These are phyloP conservation scores for Saccharomyces mikatae DNA, from an alignment of 805 yeast genomes.

Conservation along the genomic window DNA sequence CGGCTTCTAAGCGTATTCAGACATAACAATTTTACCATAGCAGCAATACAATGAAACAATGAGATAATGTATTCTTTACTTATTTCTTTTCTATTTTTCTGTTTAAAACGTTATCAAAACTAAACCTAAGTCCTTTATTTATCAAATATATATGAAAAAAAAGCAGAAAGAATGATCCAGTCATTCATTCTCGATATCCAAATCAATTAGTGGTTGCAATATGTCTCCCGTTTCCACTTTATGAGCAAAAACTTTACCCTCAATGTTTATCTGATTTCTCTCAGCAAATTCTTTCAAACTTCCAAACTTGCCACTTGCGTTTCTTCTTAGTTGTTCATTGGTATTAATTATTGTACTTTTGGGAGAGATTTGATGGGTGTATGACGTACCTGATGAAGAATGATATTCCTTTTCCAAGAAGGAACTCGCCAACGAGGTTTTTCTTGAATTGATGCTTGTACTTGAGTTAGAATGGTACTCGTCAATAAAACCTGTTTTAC, in stretches of 20 bases:
- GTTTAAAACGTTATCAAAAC: neutral
- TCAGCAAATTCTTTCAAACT: conserved; percentile 17
- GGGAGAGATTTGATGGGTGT: conserved; percentile 11
- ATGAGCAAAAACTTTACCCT: conserved; percentile 18
- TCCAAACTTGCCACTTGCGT: conserved; percentile 14
- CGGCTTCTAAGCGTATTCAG: neutral
- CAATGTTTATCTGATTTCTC: conserved; percentile 11
- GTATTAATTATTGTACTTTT: conserved; percentile 14
- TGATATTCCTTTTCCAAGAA: neutral
- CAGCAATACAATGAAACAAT: neutral
- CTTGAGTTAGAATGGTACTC: neutral
- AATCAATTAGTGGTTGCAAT: conserved; percentile 14
- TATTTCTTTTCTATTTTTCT: neutral
- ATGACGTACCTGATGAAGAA: neutral
- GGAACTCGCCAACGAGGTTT: neutral
- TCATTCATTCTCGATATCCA: conserved; percentile 3
- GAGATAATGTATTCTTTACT: neutral
- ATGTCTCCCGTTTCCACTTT: conserved; percentile 17
- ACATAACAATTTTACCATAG: neutral
- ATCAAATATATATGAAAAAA: neutral
- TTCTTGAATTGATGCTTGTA: neutral
- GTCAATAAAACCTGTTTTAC: neutral
- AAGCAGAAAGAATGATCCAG: neutral
- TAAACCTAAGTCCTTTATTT: neutral
- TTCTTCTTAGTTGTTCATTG: conserved; percentile 25